Percentiles rank a stretch among this genome's conserved stretches.
Conservation (phyloP, 495 filamentous ascomycete species). For the Neurospora pannonica region DNA sequence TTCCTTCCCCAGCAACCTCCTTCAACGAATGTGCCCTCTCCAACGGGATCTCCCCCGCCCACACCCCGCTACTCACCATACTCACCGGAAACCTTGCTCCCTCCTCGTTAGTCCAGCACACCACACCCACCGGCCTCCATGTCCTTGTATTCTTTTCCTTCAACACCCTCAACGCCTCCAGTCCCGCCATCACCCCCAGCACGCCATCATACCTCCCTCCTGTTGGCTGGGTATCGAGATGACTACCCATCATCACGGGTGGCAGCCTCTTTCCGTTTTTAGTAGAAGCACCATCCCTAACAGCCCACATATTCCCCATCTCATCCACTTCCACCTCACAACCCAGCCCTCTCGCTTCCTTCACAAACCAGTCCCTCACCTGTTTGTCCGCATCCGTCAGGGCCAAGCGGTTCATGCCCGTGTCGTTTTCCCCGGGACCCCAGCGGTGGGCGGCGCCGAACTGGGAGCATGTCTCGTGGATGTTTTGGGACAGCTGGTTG, state of each 20-base stretch:
- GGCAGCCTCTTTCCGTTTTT: conserved; percentile 19
- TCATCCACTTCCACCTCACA: conserved; percentile 41
- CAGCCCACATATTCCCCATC: conserved; percentile 66
- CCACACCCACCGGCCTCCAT: conserved; percentile 58
- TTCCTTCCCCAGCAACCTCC: conserved; percentile 38
- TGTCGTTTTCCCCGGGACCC: conserved; percentile 28
- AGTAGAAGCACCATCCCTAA: conserved; percentile 44
- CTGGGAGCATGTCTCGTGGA: conserved; percentile 54
- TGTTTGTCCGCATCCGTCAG: conserved; percentile 61
- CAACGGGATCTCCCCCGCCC: conserved; percentile 58
- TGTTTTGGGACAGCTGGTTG: conserved; percentile 48
- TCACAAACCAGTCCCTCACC: conserved; percentile 67
- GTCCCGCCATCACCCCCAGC: conserved; percentile 59
- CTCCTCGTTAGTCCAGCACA: conserved; percentile 84
- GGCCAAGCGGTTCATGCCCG: conserved; percentile 44
- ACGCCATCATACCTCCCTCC: conserved; percentile 74
- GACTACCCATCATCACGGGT: conserved; percentile 57
- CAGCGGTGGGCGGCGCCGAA: conserved; percentile 23
- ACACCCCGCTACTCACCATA: conserved; percentile 70
- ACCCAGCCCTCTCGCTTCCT: conserved; percentile 52
- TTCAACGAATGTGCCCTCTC: conserved; percentile 47
- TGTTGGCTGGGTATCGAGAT: conserved; percentile 70
- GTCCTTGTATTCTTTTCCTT: conserved; percentile 62
- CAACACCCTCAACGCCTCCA: conserved; percentile 61
- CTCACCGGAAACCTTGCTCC: conserved; percentile 72